Evolutionary conservation across 2,329 filamentous ascomycete species (phyloP).

Genomic region (Amesomyces nigricolor): DNA sequence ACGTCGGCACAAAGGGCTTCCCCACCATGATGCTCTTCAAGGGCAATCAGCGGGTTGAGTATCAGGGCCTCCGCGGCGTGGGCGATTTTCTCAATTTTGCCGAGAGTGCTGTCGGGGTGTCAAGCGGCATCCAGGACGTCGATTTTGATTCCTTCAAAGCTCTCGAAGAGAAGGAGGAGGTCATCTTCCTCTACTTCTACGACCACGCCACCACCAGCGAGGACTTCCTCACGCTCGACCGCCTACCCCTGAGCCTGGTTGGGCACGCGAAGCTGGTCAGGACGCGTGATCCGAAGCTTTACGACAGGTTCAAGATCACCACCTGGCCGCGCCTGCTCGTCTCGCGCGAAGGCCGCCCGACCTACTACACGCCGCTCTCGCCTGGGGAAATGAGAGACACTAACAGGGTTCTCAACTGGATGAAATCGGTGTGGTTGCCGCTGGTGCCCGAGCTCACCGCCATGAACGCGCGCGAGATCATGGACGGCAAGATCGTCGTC

Average conservation of each 20-base stretch:
- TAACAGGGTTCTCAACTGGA: conserved; percentile 77
- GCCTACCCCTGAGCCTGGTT: conserved; percentile 79
- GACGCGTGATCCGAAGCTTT: conserved; percentile 71
- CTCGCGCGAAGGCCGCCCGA: conserved; percentile 79
- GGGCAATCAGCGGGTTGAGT: conserved; percentile 86
- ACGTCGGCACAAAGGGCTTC: conserved; percentile 71
- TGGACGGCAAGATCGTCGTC: conserved; percentile 92
- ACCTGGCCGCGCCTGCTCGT: conserved; percentile 95
- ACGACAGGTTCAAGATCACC: conserved; percentile 84
- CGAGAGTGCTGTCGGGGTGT: conserved; percentile 75
- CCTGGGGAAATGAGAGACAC: conserved; percentile 91
- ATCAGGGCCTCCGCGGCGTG: conserved; percentile 82
- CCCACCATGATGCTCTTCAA: conserved; percentile 92
- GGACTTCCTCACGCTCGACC: conserved; percentile 83
- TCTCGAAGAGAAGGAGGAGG: conserved; percentile 87
- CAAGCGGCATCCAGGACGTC: conserved; percentile 73
- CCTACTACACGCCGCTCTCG: conserved; percentile 81
- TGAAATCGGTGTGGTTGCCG: conserved; percentile 93
- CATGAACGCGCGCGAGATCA: conserved; percentile 86
- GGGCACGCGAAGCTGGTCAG: conserved; percentile 91
- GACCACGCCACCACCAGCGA: conserved; percentile 90
- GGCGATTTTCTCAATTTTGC: conserved; percentile 86
- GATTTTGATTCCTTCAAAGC: conserved; percentile 69
- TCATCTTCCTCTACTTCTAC: conserved; percentile 97
- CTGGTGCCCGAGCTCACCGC: conserved; percentile 92